These are phyloP conservation scores for Sporothrix variecibatus DNA, from an alignment of 2,329 filamentous ascomycete species.

Conservation along the genomic window DNA sequence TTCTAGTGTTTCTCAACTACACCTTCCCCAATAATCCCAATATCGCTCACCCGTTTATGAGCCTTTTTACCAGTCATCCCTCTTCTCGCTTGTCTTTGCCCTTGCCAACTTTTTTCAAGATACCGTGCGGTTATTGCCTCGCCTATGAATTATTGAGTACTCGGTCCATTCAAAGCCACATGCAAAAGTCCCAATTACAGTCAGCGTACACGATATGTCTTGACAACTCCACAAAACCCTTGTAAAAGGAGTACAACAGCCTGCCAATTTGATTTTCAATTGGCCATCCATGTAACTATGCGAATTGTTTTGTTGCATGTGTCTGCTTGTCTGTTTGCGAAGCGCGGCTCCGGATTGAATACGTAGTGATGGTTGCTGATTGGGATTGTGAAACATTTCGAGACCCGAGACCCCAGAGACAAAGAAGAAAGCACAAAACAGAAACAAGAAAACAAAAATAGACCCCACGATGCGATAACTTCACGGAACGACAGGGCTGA, in stretches of 20 bases:
- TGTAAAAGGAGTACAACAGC: neutral
- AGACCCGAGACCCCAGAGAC: neutral
- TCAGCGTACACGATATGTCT: neutral
- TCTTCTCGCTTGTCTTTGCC: neutral
- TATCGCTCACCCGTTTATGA: neutral
- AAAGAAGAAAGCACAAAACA: neutral
- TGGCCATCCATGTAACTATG: no score
- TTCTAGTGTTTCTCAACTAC: neutral
- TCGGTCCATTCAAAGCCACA: neutral
- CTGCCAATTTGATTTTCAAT: no score
- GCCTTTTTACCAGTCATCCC: neutral
- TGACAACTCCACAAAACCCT: neutral
- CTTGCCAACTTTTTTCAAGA: slow-evolving; percentile 11
- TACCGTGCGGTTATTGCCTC: neutral
- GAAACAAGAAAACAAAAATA: neutral
- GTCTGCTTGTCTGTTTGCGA: neutral
- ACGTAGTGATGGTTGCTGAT: slow-evolving; percentile 3
- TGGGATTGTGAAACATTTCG: neutral
- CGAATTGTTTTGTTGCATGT: neutral
- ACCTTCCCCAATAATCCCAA: no score
- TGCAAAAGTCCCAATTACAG: neutral
- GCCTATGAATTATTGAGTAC: neutral
- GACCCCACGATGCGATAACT: slow-evolving; percentile 1
- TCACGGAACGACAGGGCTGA: neutral
- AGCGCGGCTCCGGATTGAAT: neutral